Evolutionary conservation across 2,329 filamentous ascomycete species (phyloP).

Genomic region (Aureobasidium sp.): DNA sequence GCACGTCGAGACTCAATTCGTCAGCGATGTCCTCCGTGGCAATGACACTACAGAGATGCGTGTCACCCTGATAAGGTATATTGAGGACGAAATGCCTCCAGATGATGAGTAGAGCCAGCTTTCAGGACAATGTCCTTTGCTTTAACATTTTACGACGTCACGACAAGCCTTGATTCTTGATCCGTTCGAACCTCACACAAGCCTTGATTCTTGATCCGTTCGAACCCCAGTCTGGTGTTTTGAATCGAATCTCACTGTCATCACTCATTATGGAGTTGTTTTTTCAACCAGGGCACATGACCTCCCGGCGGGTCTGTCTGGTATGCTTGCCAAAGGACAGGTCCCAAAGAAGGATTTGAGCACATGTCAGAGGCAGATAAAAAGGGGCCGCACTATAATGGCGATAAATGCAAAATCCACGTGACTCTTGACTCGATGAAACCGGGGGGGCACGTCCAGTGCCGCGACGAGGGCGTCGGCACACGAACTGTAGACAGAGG

Average conservation of each 20-base stretch:
- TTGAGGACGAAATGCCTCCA: constrained; percentile 93
- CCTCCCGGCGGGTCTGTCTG: too few species aligned
- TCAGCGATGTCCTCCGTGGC: constrained; percentile 84
- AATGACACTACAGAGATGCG: constrained; percentile 98
- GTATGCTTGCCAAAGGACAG: too few species aligned
- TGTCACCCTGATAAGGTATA: constrained; percentile 83
- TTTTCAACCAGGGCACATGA: too few species aligned
- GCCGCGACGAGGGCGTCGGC: neutral
- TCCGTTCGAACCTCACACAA: too few species aligned
- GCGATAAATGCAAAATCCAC: neutral
- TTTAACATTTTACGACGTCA: constrained; percentile 1
- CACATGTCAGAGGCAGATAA: neutral
- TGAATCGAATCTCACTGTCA: too few species aligned
- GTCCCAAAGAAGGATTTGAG: too few species aligned
- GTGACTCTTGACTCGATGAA: constrained; percentile 8
- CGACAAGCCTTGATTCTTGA: neutral
- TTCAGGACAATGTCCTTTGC: neutral
- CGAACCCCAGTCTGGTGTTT: too few species aligned
- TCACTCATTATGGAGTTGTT: too few species aligned
- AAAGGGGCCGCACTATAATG: constrained; percentile 5
- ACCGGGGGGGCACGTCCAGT: neutral
- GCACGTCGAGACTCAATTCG: constrained; percentile 95
- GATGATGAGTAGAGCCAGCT: constrained; percentile 71
- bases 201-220: too few species aligned
- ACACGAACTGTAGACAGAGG: neutral